Evolutionary conservation across 208 protist species (phyloP), one percentile per base, ranked within the genome.

Genomic region (Trypanosoma cruzi): DNA sequence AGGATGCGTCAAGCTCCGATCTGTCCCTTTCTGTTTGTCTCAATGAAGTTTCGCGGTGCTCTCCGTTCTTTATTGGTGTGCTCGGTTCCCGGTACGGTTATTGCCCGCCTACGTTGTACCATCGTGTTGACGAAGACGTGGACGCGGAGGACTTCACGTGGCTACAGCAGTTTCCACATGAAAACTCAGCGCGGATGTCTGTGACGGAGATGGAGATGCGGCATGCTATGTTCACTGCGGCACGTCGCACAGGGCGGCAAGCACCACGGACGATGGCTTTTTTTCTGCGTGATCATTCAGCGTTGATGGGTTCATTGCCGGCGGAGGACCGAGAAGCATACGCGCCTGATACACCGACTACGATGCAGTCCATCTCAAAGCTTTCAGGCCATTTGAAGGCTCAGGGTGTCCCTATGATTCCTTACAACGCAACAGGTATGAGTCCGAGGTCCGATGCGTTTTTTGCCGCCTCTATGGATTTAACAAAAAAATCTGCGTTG

Each of bases 161-260:
- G 88, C 67, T 96, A 57, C 36, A 34, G 22, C 36, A 74, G 29
- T 68, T 91, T 28, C 52, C 65, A 1, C 58, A 77, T 10, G 54
- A 52, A 18, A 50, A 53, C 11, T 1, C 31, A 49, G 22, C 34
- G 48, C 63, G 69, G 49, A 77, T 96, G 16, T 98, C 96, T 5
- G 87, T 99, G 24, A 99, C 97, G 29, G 96, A 99, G 73, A 80
- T 99, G 18, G 97, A 99, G 80, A 96, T 98, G 86, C 72, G 87
- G 13, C 89, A 97, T 67, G 96, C 86, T n/a, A 73, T 96, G 18
- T 89, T 89, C 64, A 90, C 71, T 54, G 70, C 82, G 5, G 60
- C 59, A 13, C 68, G 79, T 3, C 88, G 86, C 5, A 64, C 81
- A n/a, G 64, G 53, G 31, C 18, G 22, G 16, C 26, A 50, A 34